phyloP scores from a whole-genome alignment of 1,284 basidiomycete species.

The Wolfiporia cocos region DNA sequence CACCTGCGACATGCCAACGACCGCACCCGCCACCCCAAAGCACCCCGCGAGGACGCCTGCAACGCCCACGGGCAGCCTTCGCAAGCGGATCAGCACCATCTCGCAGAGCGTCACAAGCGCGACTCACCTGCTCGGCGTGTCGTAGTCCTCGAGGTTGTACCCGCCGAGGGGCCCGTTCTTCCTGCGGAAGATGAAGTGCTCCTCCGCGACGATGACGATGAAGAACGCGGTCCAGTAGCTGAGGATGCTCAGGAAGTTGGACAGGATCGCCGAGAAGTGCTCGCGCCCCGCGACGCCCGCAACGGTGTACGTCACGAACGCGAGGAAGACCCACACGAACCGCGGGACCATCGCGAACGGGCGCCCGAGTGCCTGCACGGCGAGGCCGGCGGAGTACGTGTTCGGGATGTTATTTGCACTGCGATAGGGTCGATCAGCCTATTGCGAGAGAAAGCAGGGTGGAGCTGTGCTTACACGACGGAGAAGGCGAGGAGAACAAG shows the following conservation, averaged over 20 bases:
- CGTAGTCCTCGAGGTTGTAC: conserved; percentile 54
- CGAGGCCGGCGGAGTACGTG: conserved; percentile 51
- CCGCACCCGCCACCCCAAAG: conserved; percentile 41
- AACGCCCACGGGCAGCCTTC: conserved; percentile 46
- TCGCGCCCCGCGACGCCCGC: conserved; percentile 57
- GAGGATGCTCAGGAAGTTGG: conserved; percentile 47
- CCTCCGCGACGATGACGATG: conserved; percentile 50
- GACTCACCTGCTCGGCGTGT: conserved; percentile 35
- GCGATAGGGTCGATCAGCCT: conserved; percentile 1
- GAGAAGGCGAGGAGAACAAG: conserved; percentile 53
- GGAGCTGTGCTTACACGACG: conserved; percentile 31
- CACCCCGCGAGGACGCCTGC: conserved; percentile 46
- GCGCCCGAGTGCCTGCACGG: conserved; percentile 50
- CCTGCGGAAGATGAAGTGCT: conserved; percentile 51
- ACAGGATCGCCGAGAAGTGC: conserved; percentile 53
- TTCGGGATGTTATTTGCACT: conserved; percentile 57
- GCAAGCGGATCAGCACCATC: conserved; percentile 1
- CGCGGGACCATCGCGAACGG: conserved; percentile 51
- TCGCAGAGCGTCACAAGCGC: background rate
- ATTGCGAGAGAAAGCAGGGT: background rate
- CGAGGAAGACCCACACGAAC: conserved; percentile 52
- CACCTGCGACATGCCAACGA: conserved; percentile 43
- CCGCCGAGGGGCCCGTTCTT: conserved; percentile 36
- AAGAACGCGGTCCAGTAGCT: conserved; percentile 66
- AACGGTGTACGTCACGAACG: conserved; percentile 48